These are phyloP conservation scores for Arabis alpina DNA, from an alignment of 345 rosid genomes.

Conservation along the genomic window DNA sequence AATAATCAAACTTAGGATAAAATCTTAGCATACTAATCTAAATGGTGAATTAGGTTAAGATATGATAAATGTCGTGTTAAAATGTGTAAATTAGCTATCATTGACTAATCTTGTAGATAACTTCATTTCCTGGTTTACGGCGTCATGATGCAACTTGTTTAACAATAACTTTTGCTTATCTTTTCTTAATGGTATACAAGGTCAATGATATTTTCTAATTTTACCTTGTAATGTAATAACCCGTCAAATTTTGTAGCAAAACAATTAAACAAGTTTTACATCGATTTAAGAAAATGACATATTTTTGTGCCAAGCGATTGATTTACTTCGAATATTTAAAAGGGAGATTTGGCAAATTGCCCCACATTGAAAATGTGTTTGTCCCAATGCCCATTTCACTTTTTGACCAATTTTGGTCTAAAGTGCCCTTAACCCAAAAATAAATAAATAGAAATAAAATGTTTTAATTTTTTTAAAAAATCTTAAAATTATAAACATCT, in stretches of 20 bases:
- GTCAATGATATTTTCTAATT: background rate
- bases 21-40: too few species aligned
- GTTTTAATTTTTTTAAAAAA: too few species aligned
- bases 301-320: conserved; percentile 16
- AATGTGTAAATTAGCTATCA: background rate
- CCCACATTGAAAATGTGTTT: too few species aligned
- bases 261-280: conserved; percentile 1
- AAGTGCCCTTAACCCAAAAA: too few species aligned
- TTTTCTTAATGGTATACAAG: background rate
- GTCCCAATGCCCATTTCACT: too few species aligned
- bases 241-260: background rate
- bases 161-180: background rate
- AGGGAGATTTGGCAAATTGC: too few species aligned
- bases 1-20: too few species aligned
- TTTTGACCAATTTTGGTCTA: too few species aligned
- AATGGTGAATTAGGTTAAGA: background rate
- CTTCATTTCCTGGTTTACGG: conserved; percentile 21
- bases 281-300: conserved; percentile 25
- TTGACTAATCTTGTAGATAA: conserved; percentile 15
- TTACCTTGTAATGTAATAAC: background rate
- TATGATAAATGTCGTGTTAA: background rate
- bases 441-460: too few species aligned
- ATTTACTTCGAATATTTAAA: background rate
- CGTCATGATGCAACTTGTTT: background rate
- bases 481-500: too few species aligned